Base-by-base conservation (phyloP, 306 rosid species). In the Quercus dentata region DNA sequence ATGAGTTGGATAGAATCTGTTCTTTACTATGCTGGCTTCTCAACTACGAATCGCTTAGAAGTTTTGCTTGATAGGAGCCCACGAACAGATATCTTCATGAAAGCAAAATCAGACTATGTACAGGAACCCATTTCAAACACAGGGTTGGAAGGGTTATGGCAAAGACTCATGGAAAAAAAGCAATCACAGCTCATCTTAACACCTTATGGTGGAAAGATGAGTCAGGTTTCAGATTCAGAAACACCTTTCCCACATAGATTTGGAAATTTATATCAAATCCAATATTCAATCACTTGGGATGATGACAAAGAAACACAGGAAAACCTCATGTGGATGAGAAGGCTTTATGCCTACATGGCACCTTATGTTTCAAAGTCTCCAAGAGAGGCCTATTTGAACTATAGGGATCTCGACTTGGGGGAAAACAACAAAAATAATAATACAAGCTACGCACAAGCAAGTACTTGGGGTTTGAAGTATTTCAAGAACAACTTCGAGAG, bases 351-450 rank as follows among this genome's bases (percentile, higher is more conserved):
- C 3, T 85, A 84, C 84, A 88, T 88, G 86, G 20, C 33, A 78
- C 84, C 87, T 67, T 89, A 76, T 80, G 97, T 89, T 76, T 89
- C 94, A n/a, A 85, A 52, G 74, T 14, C 44, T 63, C 97, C 91
- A 28, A 85, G 90, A 71, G 88, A 71, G 62, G 87, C 94, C 30
- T 91, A 88, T 74, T 79, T 86, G 80, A 91, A 89, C 74, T 91
- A 87, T 33, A 91, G 85, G 77, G 92, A 87, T 72, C 90, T 91
- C 74, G 86, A 89, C 59, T 57, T 91, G 74, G 90, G 92, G 38
- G 23, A 74, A 21, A 88, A 85, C 75, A 31, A 85, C 75, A 41
- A 46, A 55, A 79, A 71, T 17, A 78, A 81, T 17, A 79, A 30
- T 30, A 63, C 83, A 63, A 82, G 80, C 80, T 87, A 72, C 63